Conservation (phyloP, 495 filamentous ascomycete species). For the Neurospora sublineolata region DNA sequence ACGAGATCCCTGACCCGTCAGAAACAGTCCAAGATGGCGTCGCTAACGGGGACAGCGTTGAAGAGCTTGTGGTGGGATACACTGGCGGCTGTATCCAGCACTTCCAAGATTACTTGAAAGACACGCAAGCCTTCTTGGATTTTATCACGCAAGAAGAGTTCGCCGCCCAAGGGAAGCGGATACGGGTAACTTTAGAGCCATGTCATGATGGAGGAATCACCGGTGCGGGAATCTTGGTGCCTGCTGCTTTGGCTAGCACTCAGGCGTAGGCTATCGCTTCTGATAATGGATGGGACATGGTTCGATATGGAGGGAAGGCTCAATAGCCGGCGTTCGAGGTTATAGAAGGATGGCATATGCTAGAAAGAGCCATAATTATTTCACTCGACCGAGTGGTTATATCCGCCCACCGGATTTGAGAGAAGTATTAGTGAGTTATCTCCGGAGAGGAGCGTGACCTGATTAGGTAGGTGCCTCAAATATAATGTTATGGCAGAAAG, state of each 20-base stretch:
- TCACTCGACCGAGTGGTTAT: neutral
- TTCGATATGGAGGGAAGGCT: neutral
- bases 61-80: constrained; percentile 64
- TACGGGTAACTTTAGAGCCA: constrained; percentile 53
- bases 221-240: constrained; percentile 65
- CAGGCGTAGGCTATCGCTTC: neutral
- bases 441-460: neutral
- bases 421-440: neutral
- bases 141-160: constrained; percentile 48
- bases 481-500: neutral
- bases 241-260: constrained; percentile 24
- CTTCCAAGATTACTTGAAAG: constrained; percentile 60
- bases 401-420: neutral
- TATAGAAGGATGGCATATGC: neutral
- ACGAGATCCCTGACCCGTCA: constrained; percentile 39
- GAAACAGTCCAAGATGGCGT: neutral
- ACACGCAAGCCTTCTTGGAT: constrained; percentile 58
- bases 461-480: neutral
- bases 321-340: neutral
- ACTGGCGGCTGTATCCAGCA: constrained; percentile 69
- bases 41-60: constrained; percentile 4
- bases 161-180: constrained; percentile 34
- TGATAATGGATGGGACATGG: neutral
- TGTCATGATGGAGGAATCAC: constrained; percentile 68
- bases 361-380: neutral